A percentile compares a stretch with the other conserved stretches of the same genome.
Evolutionary conservation across 2,329 filamentous ascomycete species (phyloP).

Genomic region (Lachnellula occidentalis): DNA sequence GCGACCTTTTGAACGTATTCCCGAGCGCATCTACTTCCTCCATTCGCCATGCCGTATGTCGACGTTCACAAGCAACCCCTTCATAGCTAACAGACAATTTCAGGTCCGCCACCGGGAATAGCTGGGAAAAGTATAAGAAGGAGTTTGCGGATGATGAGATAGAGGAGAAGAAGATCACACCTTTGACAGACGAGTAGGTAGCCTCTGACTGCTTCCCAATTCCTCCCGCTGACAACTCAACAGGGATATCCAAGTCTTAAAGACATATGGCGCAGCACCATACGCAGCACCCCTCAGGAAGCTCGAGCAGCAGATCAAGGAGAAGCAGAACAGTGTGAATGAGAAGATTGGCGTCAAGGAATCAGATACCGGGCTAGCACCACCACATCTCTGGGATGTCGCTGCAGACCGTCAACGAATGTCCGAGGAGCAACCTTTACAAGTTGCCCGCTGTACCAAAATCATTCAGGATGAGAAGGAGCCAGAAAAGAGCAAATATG

Average conservation of each 20-base stretch:
- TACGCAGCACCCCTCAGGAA: slow-evolving; percentile 93
- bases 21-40: neutral
- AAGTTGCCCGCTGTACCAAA: slow-evolving; percentile 97
- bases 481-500: slow-evolving; percentile 97
- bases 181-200: slow-evolving; percentile 88
- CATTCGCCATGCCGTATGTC: slow-evolving; percentile 5
- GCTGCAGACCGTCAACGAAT: slow-evolving; percentile 97
- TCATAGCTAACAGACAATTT: slow-evolving; percentile 4
- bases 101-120: slow-evolving; percentile 77
- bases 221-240: slow-evolving; percentile 32
- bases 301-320: slow-evolving; percentile 98
- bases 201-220: slow-evolving; percentile 3
- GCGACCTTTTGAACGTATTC: neutral
- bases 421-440: slow-evolving; percentile 94
- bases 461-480: slow-evolving; percentile 98
- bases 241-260: slow-evolving; percentile 98
- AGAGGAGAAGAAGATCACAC: slow-evolving; percentile 99
- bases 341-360: slow-evolving; percentile 98
- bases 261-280: slow-evolving; percentile 95
- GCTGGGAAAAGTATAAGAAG: slow-evolving; percentile 99
- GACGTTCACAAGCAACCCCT: neutral
- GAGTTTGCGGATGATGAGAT: slow-evolving; percentile 93
- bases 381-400: slow-evolving; percentile 98
- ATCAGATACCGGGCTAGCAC: slow-evolving; percentile 96
- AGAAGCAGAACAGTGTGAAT: slow-evolving; percentile 95